Evolutionary conservation across 305 asterid genomes (phyloP).

Genomic region (Fraxinus velutina): DNA sequence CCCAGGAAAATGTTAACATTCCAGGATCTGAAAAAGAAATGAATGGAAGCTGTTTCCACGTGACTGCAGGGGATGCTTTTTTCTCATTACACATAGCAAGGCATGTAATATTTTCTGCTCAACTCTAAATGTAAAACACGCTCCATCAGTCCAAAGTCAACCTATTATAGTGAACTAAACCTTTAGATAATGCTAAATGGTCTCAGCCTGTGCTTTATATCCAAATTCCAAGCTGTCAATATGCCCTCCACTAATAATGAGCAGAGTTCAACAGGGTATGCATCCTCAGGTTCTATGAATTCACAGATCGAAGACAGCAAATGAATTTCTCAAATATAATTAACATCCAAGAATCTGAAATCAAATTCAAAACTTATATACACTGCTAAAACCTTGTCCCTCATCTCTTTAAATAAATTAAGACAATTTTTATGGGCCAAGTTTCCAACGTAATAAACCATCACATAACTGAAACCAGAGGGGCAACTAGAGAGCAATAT

Average conservation of each 20-base stretch:
- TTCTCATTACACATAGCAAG: background rate
- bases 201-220: background rate
- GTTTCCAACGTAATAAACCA: background rate
- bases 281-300: background rate
- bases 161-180: background rate
- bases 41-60: background rate
- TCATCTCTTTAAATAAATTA: background rate
- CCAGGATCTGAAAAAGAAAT: background rate
- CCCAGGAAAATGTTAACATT: background rate
- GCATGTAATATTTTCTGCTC: background rate
- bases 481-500: background rate
- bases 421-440: background rate
- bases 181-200: background rate
- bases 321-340: background rate
- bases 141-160: background rate
- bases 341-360: background rate
- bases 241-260: background rate
- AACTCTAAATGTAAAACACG: background rate
- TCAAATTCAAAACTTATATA: background rate
- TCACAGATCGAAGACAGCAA: background rate
- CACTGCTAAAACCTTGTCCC: background rate
- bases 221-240: background rate
- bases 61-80: background rate
- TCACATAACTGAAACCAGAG: background rate
- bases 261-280: background rate